Percentiles rank a stretch among this genome's conserved stretches.
These are phyloP conservation scores for Trichoderma afroharzianum DNA, from an alignment of 2,329 filamentous ascomycete genomes.

Conservation along the genomic window DNA sequence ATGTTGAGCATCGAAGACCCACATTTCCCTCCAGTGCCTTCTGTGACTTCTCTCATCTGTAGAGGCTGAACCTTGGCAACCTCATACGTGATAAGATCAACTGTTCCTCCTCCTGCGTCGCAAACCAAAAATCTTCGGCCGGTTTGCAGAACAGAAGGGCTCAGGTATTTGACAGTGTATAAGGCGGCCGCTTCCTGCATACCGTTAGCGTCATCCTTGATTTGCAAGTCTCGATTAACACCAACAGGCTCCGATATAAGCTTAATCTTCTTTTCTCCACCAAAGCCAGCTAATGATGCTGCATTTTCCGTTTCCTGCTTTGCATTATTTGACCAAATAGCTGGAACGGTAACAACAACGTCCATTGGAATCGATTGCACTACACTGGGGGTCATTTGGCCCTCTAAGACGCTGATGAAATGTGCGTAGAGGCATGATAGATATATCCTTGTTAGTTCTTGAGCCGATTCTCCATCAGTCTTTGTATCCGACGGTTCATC, in stretches of 20 bases:
- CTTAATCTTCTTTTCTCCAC: slow-evolving; percentile 40
- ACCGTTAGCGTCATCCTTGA: slow-evolving; percentile 5
- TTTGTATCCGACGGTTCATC: slow-evolving; percentile 31
- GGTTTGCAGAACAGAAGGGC: slow-evolving; percentile 38
- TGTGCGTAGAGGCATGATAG: slow-evolving; percentile 47
- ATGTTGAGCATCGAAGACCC: slow-evolving; percentile 49
- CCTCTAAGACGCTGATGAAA: slow-evolving; percentile 42
- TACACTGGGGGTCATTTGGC: slow-evolving; percentile 40
- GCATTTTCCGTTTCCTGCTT: slow-evolving; percentile 47
- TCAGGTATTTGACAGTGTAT: slow-evolving; percentile 44
- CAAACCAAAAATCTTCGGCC: slow-evolving; percentile 50
- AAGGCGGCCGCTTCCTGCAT: slow-evolving; percentile 48
- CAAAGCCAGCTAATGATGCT: slow-evolving; percentile 38
- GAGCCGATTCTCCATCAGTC: slow-evolving; percentile 34
- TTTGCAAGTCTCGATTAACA: background rate
- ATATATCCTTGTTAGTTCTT: slow-evolving; percentile 39
- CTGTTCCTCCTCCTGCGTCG: slow-evolving; percentile 53
- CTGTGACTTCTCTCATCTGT: slow-evolving; percentile 46
- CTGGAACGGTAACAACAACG: slow-evolving; percentile 55
- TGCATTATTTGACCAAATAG: slow-evolving; percentile 55
- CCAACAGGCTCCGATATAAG: slow-evolving; percentile 48
- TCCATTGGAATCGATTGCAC: slow-evolving; percentile 45
- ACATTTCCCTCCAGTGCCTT: slow-evolving; percentile 47
- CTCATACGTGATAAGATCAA: slow-evolving; percentile 52
- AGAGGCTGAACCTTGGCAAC: slow-evolving; percentile 41